These are phyloP conservation scores for Atractiella rhizophila DNA, from an alignment of 768 basidiomycete genomes.

Conservation along the genomic window DNA sequence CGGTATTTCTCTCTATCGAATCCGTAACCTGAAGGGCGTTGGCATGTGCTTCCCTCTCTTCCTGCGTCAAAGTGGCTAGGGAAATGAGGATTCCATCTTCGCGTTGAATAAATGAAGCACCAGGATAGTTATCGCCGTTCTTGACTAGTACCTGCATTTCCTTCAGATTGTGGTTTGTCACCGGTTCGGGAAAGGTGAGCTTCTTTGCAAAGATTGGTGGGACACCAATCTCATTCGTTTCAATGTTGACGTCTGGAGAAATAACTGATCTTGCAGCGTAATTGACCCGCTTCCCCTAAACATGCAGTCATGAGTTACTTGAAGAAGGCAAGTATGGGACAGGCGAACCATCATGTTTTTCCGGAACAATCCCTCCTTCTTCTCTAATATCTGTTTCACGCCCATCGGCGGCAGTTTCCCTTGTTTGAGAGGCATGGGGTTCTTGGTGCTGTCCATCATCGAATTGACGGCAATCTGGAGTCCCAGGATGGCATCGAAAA, in stretches of 20 bases:
- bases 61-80: constrained; percentile 48
- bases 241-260: constrained; percentile 96
- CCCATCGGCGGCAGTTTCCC: constrained; percentile 79
- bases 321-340: background rate
- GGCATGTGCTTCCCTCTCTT: constrained; percentile 82
- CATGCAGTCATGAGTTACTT: background rate
- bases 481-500: constrained; percentile 62
- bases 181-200: constrained; percentile 89
- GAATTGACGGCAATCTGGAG: constrained; percentile 86
- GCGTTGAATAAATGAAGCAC: constrained; percentile 79
- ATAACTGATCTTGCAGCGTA: constrained; percentile 99
- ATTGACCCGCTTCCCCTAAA: constrained; percentile 76
- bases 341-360: constrained; percentile 89
- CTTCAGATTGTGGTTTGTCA: constrained; percentile 70
- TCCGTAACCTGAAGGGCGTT: constrained; percentile 47
- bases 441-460: constrained; percentile 91
- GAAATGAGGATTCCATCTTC: constrained; percentile 76
- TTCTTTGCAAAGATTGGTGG: constrained; percentile 93
- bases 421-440: constrained; percentile 54
- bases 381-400: constrained; percentile 87
- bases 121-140: constrained; percentile 66
- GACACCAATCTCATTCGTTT: constrained; percentile 92
- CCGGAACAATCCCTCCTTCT: constrained; percentile 93
- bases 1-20: constrained; percentile 15
- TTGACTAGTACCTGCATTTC: constrained; percentile 72